Evolutionary conservation across 768 basidiomycete species (phyloP), one percentile per base, ranked within the genome.

Genomic region (Crassisporium funariophilum): DNA sequence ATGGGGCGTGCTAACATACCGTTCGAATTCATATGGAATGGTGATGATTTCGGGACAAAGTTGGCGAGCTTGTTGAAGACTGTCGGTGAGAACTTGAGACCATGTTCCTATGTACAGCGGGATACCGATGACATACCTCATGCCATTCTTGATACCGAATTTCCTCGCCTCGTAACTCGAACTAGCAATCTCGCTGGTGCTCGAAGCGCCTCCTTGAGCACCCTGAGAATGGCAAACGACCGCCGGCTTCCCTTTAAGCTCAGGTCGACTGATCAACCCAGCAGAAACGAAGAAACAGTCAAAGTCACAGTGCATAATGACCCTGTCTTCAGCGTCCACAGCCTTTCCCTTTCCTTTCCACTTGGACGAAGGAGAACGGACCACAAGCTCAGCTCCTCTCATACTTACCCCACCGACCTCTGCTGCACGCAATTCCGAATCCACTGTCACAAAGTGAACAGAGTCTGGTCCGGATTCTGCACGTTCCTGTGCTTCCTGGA

Each of bases 221-320:
- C 86, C 86, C 58, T 92, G 91, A 6, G 94, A 92, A 67, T 99
- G 97, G 59, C 97, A 99, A 0, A 99, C 97, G 0, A 95, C 94
- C 7, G 88, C 84, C 0, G 97, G 91, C 62, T 88, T 91, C 1
- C 94, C 93, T 43, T 81, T 81, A 35, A 97, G 67, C 49, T 95
- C 79, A 0, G 92, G 91, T 2, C 93, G 75, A 47, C 76, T 82
- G 2, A 90, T 74, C 41, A 95, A 68, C 0, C 93, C 91, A n/a
- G 86, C 95, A 1, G 90, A 85, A 9, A 98, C 95, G 61, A 99
- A 99, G 74, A 98, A 98, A 53, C 86, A 92, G 59, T 99, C 97
- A 54, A 98, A 98, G 64, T 94, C 91, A 55, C 88, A 91, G 57
- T 94, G 91, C 88, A 94, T 90, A 57, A 92, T 87, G 8, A 89